These are phyloP conservation scores for Microdochium nivale DNA, from an alignment of 2,329 filamentous ascomycete genomes.

Conservation along the genomic window DNA sequence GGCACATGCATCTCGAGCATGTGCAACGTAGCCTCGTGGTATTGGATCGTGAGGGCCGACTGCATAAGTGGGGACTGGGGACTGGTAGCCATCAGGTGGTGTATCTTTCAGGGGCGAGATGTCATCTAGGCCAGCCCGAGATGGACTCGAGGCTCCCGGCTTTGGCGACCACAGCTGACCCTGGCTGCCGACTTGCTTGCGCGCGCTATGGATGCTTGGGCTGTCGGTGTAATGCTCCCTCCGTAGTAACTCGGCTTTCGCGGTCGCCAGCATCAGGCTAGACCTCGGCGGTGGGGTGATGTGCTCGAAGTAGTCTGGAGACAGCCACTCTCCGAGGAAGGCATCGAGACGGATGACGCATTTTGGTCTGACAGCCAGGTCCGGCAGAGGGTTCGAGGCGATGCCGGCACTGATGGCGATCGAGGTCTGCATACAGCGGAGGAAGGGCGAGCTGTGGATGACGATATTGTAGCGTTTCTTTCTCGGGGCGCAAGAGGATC, in stretches of 20 bases:
- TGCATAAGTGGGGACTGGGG: slow-evolving; percentile 75
- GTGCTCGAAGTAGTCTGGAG: slow-evolving; percentile 84
- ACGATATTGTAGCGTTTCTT: slow-evolving; percentile 67
- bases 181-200: neutral
- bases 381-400: slow-evolving; percentile 44
- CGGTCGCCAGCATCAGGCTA: slow-evolving; percentile 76
- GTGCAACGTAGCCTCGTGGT: slow-evolving; percentile 78
- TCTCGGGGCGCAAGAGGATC: slow-evolving; percentile 20
- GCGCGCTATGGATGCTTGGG: slow-evolving; percentile 1
- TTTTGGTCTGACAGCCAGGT: slow-evolving; percentile 30
- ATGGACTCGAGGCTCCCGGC: slow-evolving; percentile 9
- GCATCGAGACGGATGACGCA: slow-evolving; percentile 74
- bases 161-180: slow-evolving; percentile 30
- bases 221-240: slow-evolving; percentile 56
- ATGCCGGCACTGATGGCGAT: slow-evolving; percentile 82
- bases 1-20: slow-evolving; percentile 79
- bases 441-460: slow-evolving; percentile 87
- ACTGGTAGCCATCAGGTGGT: slow-evolving; percentile 47
- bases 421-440: slow-evolving; percentile 87
- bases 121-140: slow-evolving; percentile 9
- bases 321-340: slow-evolving; percentile 92
- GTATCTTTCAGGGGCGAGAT: slow-evolving; percentile 10
- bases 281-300: slow-evolving; percentile 85
- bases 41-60: slow-evolving; percentile 74
- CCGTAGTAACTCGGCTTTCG: slow-evolving; percentile 78